Percentiles rank a stretch among this genome's conserved stretches.
Conservation (phyloP, 768 basidiomycete species). For the Rhodotorula sphaerocarpa region DNA sequence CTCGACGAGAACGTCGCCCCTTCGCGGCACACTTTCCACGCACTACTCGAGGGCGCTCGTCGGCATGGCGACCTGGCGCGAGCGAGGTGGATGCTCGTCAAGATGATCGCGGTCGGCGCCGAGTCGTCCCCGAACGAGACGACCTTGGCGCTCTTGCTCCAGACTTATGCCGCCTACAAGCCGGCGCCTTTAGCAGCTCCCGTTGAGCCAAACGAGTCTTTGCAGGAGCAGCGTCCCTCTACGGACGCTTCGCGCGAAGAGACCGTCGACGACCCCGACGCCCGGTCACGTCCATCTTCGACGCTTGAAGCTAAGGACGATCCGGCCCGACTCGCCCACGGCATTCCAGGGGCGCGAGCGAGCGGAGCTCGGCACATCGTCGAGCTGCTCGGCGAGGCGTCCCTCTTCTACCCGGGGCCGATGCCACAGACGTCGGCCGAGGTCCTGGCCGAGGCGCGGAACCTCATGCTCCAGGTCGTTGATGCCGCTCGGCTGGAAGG, state of each 20-base stretch:
- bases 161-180: constrained; percentile 28
- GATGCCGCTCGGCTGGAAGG: background rate
- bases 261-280: too few relatives aligned
- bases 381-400: constrained; percentile 28
- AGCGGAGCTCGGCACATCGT: background rate
- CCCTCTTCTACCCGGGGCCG: constrained; percentile 31
- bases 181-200: background rate
- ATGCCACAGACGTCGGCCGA: constrained; percentile 25
- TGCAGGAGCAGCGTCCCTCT: too few relatives aligned
- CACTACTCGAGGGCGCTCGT: constrained; percentile 83
- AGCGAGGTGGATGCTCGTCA: constrained; percentile 82
- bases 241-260: too few relatives aligned
- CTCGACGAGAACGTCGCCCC: constrained; percentile 55
- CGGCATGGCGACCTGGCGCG: constrained; percentile 71
- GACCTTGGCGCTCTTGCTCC: constrained; percentile 31
- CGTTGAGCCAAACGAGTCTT: background rate
- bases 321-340: background rate
- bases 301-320: constrained; percentile 11
- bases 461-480: constrained; percentile 28
- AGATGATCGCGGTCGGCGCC: constrained; percentile 53
- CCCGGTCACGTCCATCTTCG: constrained; percentile 8
- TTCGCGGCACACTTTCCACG: constrained; percentile 62
- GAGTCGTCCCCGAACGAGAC: constrained; percentile 17
- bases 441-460: constrained; percentile 21
- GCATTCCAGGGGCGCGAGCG: background rate